phyloP scores from a whole-genome alignment of 768 basidiomycete species.

The Xerocomellus intermedius region DNA sequence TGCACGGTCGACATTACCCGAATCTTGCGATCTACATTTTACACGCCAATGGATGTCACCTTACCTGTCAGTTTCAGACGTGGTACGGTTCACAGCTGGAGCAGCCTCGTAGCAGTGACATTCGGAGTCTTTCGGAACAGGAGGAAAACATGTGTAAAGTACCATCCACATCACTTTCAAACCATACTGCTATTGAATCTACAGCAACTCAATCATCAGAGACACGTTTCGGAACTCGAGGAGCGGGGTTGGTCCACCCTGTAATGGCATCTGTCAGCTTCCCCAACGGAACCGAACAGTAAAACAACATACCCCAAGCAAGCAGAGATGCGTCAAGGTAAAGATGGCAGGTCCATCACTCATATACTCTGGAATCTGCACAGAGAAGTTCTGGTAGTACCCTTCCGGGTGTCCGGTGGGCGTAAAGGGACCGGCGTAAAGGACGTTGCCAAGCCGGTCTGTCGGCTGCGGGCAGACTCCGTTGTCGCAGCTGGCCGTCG shows the following conservation, averaged over 20 bases:
- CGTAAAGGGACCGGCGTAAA: constrained; percentile 29
- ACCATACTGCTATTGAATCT: neutral
- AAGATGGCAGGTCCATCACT: constrained; percentile 25
- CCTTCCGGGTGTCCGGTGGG: constrained; percentile 21
- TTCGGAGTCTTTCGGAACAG: no score
- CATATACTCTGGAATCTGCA: constrained; percentile 13
- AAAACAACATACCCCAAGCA: constrained; percentile 27
- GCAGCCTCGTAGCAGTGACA: neutral
- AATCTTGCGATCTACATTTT: neutral
- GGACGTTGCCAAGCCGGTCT: constrained; percentile 21
- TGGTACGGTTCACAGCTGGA: no score
- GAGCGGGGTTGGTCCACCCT: constrained; percentile 25
- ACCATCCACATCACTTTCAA: neutral
- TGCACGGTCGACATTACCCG: constrained; percentile 1
- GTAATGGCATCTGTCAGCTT: neutral
- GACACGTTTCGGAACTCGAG: constrained; percentile 28
- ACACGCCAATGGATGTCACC: neutral
- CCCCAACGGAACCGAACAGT: neutral
- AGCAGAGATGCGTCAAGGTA: constrained; percentile 29
- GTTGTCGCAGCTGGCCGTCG: constrained; percentile 18
- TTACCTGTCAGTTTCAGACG: no score
- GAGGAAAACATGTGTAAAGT: neutral
- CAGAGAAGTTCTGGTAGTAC: constrained; percentile 29
- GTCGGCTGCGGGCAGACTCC: constrained; percentile 24
- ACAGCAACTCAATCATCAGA: constrained; percentile 17